Percentiles rank a stretch among this genome's conserved stretches.
These are phyloP conservation scores for Rhodomyrtus tomentosa DNA, from an alignment of 345 rosid genomes.

Conservation along the genomic window DNA sequence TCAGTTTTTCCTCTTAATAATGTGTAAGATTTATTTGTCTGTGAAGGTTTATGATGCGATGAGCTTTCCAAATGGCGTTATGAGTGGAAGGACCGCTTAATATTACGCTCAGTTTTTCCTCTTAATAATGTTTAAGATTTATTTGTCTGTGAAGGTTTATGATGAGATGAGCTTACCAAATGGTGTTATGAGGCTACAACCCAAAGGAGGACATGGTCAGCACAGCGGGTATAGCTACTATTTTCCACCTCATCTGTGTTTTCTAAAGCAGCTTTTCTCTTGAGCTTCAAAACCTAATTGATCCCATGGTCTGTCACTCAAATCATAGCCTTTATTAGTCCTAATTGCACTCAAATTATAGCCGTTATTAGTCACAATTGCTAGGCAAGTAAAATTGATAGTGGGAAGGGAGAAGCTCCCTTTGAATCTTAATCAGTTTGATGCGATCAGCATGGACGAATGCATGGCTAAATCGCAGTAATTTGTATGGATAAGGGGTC, in stretches of 20 bases:
- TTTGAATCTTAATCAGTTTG: not conserved
- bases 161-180: constrained; percentile 91
- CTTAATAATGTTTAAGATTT: not conserved
- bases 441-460: not conserved
- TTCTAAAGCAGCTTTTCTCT: not conserved
- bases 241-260: not conserved
- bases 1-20: not conserved
- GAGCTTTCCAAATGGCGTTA: constrained; percentile 81
- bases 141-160: constrained; percentile 33
- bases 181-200: constrained; percentile 80
- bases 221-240: constrained; percentile 62
- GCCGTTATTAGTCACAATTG: not conserved
- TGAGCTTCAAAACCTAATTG: not conserved
- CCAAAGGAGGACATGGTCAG: constrained; percentile 85
- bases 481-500: not conserved
- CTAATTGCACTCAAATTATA: not conserved
- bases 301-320: not conserved
- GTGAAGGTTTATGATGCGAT: constrained; percentile 74
- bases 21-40: not conserved
- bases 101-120: not conserved
- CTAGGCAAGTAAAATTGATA: not conserved
- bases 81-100: constrained; percentile 28
- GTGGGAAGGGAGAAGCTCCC: not conserved
- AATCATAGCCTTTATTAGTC: not conserved
- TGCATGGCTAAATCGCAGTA: not conserved